phyloP scores from a whole-genome alignment of 2,329 filamentous ascomycete species.

The Aspergillus intermedius region DNA sequence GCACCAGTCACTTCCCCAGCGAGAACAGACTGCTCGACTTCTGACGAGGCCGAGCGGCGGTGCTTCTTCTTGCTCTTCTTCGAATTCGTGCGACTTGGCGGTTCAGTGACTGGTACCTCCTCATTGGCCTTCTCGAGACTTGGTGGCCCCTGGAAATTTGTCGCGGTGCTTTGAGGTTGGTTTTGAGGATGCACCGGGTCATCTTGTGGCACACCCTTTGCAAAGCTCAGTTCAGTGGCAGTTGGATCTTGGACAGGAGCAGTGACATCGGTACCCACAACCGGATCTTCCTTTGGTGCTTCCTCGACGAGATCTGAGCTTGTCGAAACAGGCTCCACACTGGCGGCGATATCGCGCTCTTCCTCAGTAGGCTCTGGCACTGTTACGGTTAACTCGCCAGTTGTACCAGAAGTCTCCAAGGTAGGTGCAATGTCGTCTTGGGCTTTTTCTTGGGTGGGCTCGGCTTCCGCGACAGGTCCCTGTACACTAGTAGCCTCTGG shows the following conservation, averaged over 20 bases:
- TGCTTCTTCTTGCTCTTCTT: constrained; percentile 29
- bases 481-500: constrained; percentile 1
- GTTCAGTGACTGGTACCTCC: background rate
- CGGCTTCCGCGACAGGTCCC: background rate
- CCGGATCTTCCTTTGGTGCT: background rate
- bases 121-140: background rate
- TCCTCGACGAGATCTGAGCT: background rate
- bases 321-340: background rate
- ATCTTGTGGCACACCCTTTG: too few species aligned
- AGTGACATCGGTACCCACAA: background rate
- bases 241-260: background rate
- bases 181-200: background rate
- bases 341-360: background rate
- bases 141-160: background rate
- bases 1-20: background rate
- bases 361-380: background rate
- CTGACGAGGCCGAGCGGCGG: constrained; percentile 11
- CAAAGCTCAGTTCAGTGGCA: too few species aligned
- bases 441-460: background rate
- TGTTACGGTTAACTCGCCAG: too few species aligned
- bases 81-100: constrained; percentile 5
- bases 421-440: too few species aligned
- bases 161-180: background rate
- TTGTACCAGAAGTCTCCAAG: too few species aligned
- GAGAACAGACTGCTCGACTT: constrained; percentile 3